Percentiles rank a stretch among this genome's conserved stretches.
Evolutionary conservation across 2,329 filamentous ascomycete genomes (phyloP).

Genomic region (Trichophyton verrucosum): DNA sequence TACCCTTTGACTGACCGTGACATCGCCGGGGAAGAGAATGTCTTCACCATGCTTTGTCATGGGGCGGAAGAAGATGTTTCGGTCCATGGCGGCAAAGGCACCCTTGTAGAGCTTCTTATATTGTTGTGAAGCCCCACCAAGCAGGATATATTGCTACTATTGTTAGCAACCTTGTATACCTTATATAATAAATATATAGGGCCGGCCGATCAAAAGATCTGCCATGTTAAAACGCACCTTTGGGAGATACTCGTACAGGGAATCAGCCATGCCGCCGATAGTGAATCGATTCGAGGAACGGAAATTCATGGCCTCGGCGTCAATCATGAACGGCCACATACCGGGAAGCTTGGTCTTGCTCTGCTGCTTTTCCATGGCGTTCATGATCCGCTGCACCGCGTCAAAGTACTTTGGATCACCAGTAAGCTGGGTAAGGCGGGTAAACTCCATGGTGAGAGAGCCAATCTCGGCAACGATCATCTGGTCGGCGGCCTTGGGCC

Average conservation of each 20-base stretch:
- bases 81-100: slow-evolving; percentile 53
- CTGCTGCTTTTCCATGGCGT: slow-evolving; percentile 24
- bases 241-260: slow-evolving; percentile 46
- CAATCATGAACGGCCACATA: slow-evolving; percentile 28
- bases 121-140: slow-evolving; percentile 46
- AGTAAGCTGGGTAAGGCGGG: slow-evolving; percentile 30
- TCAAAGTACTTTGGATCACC: slow-evolving; percentile 28
- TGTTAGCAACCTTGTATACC: neutral
- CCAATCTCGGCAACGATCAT: slow-evolving; percentile 26
- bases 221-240: slow-evolving; percentile 28
- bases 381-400: slow-evolving; percentile 25
- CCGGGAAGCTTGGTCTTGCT: slow-evolving; percentile 27
- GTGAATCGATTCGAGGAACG: slow-evolving; percentile 32
- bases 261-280: slow-evolving; percentile 46
- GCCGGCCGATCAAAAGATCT: slow-evolving; percentile 23
- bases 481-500: slow-evolving; percentile 18
- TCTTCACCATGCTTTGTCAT: slow-evolving; percentile 57
- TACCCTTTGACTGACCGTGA: slow-evolving; percentile 23
- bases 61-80: slow-evolving; percentile 65
- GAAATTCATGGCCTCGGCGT: slow-evolving; percentile 19
- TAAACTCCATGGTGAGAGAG: slow-evolving; percentile 31
- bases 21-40: slow-evolving; percentile 59
- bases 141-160: slow-evolving; percentile 43
- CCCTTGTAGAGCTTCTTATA: slow-evolving; percentile 62
- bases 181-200: no score